These are phyloP conservation scores for Hymenoscyphus albidus DNA, from an alignment of 2,329 filamentous ascomycete genomes.

Conservation along the genomic window DNA sequence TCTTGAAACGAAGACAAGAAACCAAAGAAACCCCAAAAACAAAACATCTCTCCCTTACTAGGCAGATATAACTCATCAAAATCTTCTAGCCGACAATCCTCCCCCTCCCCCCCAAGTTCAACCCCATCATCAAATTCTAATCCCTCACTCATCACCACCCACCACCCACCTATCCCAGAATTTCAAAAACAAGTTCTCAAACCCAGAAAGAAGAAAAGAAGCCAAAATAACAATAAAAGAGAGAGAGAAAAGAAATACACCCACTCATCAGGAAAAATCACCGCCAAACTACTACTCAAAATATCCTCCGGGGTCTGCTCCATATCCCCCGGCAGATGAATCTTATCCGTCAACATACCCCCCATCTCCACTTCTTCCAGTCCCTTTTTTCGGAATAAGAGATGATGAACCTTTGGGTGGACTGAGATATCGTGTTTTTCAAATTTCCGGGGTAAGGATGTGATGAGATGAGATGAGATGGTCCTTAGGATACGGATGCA, in stretches of 20 bases:
- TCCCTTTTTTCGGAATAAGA: background rate
- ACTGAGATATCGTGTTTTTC: too few species aligned
- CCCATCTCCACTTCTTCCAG: background rate
- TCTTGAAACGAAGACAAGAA: background rate
- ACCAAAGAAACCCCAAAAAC: background rate
- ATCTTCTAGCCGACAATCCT: too few species aligned
- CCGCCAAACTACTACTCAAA: constrained; percentile 54
- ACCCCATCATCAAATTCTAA: background rate
- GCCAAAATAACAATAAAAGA: background rate
- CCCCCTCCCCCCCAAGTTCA: too few species aligned
- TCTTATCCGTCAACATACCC: constrained; percentile 46
- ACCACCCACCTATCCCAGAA: background rate
- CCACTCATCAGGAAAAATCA: constrained; percentile 63
- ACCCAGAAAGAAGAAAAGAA: background rate
- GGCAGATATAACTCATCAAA: too few species aligned
- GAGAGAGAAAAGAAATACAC: constrained; percentile 21
- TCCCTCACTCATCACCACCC: background rate
- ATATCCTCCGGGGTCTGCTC: constrained; percentile 53
- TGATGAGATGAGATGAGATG: too few species aligned
- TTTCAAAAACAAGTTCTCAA: background rate
- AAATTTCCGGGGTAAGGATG: too few species aligned
- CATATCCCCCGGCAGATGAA: constrained; percentile 37
- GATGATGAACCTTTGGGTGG: too few species aligned
- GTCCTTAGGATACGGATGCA: too few species aligned
- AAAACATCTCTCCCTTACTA: background rate